Evolutionary conservation across 208 protist genomes (phyloP).

Genomic region (Trypanosomatidae sp.): DNA sequence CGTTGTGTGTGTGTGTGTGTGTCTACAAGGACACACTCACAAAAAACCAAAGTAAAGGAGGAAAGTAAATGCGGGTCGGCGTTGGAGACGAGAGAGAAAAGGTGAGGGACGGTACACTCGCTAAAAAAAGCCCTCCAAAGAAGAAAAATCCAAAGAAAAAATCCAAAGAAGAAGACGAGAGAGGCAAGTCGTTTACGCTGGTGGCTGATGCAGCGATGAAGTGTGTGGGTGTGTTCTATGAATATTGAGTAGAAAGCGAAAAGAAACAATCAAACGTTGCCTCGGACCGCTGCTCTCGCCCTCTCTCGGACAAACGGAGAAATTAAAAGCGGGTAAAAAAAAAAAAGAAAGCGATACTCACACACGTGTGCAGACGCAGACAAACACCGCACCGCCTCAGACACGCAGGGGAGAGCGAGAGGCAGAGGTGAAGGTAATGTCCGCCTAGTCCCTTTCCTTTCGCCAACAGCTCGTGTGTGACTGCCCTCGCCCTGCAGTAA

Average conservation of each 20-base stretch:
- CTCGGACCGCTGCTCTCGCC: not conserved
- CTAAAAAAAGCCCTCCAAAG: not conserved
- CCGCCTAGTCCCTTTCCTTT: not conserved
- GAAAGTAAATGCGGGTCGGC: not conserved
- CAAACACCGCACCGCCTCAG: not conserved
- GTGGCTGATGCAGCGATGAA: not conserved
- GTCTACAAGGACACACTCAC: not conserved
- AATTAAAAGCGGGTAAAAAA: not conserved
- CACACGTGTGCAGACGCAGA: not conserved
- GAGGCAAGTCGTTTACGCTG: not conserved
- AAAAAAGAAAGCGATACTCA: not conserved
- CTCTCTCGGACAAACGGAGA: not conserved
- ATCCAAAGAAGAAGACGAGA: not conserved
- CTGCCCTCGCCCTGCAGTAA: not conserved
- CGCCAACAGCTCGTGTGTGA: not conserved
- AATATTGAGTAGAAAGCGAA: not conserved
- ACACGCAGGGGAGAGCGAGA: not conserved
- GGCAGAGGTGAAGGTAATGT: not conserved
- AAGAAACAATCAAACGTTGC: not conserved
- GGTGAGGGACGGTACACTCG: not conserved
- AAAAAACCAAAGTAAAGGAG: not conserved
- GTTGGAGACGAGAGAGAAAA: not conserved
- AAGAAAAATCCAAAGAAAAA: conserved; percentile 4
- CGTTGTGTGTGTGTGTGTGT: conserved; percentile 1
- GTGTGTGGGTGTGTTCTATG: conserved; percentile 3